A percentile compares a stretch with the other conserved stretches of the same genome.
phyloP scores from a whole-genome alignment of 2,329 filamentous ascomycete genomes.

The Cylindrodendrum hubeiense region DNA sequence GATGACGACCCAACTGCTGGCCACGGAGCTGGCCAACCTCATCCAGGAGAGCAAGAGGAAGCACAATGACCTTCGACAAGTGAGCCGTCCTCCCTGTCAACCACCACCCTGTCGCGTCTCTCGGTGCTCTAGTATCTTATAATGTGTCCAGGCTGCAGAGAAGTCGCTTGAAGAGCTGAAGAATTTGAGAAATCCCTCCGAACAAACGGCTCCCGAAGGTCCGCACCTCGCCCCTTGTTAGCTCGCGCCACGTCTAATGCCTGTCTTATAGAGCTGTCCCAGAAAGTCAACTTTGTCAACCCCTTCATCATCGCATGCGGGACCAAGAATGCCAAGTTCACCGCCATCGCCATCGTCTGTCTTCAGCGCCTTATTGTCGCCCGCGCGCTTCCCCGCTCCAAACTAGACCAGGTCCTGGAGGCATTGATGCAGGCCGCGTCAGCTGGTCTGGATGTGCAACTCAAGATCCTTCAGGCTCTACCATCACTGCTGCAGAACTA shows the following conservation, averaged over 20 bases:
- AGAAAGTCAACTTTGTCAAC: constrained; percentile 86
- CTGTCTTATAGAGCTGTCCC: constrained; percentile 77
- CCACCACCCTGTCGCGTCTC: not conserved
- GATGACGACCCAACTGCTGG: constrained; percentile 93
- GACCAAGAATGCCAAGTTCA: constrained; percentile 91
- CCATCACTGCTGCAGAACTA: constrained; percentile 94
- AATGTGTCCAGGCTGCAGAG: constrained; percentile 78
- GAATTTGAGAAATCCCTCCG: constrained; percentile 50
- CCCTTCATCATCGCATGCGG: constrained; percentile 95
- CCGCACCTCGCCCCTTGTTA: constrained; percentile 29
- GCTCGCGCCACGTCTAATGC: constrained; percentile 33
- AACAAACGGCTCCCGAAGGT: constrained; percentile 56
- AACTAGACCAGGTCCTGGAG: constrained; percentile 87
- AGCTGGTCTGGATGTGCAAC: constrained; percentile 87
- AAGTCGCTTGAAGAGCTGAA: constrained; percentile 93
- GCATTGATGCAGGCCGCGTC: constrained; percentile 88
- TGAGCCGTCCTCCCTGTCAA: constrained; percentile 52
- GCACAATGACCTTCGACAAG: constrained; percentile 88
- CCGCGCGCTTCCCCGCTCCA: constrained; percentile 80
- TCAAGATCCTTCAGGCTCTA: constrained; percentile 94
- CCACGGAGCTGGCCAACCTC: constrained; percentile 88
- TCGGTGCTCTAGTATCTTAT: constrained; percentile 13
- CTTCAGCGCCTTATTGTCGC: constrained; percentile 90
- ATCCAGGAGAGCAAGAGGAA: constrained; percentile 97
- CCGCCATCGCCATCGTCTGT: constrained; percentile 87